These are phyloP conservation scores for Phaffomyces thermotolerans DNA, from an alignment of 805 yeast species.

Conservation along the genomic window DNA sequence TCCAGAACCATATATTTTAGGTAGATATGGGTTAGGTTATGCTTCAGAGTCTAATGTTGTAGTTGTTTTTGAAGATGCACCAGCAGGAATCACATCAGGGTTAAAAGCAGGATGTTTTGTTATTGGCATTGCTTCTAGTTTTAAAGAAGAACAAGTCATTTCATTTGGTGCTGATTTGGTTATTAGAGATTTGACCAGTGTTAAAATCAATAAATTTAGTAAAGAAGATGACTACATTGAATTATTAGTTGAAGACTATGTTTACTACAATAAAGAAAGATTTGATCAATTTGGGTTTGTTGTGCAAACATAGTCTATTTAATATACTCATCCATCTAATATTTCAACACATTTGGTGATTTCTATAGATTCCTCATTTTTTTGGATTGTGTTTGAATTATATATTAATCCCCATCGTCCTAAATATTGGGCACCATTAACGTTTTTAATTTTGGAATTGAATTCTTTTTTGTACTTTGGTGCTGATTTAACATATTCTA, in stretches of 20 bases:
- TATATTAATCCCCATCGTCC: slow-evolving; percentile 39
- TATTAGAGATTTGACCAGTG: slow-evolving; percentile 59
- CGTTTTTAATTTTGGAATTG: slow-evolving; percentile 23
- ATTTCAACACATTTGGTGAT: slow-evolving; percentile 16
- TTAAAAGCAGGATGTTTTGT: slow-evolving; percentile 76
- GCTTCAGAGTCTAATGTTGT: slow-evolving; percentile 29
- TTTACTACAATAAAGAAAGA: not conserved
- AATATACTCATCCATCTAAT: slow-evolving; percentile 7
- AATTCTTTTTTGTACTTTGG: slow-evolving; percentile 31
- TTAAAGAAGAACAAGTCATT: slow-evolving; percentile 56
- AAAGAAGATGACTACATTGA: slow-evolving; percentile 31
- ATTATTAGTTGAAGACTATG: slow-evolving; percentile 29
- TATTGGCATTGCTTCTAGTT: slow-evolving; percentile 79
- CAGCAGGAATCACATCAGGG: slow-evolving; percentile 82
- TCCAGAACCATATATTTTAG: slow-evolving; percentile 73
- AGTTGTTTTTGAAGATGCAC: slow-evolving; percentile 84
- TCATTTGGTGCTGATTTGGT: slow-evolving; percentile 75
- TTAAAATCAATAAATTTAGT: slow-evolving; percentile 51
- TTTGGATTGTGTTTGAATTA: slow-evolving; percentile 25
- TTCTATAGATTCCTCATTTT: slow-evolving; percentile 8
- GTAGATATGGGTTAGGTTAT: slow-evolving; percentile 35
- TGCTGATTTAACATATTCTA: slow-evolving; percentile 29
- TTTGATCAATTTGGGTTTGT: not conserved
- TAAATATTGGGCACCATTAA: slow-evolving; percentile 23
- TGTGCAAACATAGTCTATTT: not conserved